phyloP scores from a whole-genome alignment of 1,284 basidiomycete genomes.

The Ustilago vetiveriae region DNA sequence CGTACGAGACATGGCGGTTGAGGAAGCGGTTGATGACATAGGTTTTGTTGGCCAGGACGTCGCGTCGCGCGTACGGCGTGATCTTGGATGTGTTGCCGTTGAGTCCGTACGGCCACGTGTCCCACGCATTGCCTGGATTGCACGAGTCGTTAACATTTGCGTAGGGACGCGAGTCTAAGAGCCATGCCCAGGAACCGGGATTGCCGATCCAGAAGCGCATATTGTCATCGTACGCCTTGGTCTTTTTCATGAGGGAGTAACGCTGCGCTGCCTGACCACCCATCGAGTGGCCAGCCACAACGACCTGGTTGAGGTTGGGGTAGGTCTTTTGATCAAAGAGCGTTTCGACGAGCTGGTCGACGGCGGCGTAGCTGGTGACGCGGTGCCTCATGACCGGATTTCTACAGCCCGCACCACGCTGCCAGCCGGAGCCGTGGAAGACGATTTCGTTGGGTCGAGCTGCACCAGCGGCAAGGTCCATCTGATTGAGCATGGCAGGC shows the following conservation, averaged over 20 bases:
- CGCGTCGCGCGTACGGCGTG: constrained; percentile 21
- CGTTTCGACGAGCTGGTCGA: constrained; percentile 46
- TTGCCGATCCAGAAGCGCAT: constrained; percentile 59
- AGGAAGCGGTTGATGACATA: constrained; percentile 53
- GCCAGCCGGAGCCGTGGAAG: constrained; percentile 52
- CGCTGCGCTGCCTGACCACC: constrained; percentile 59
- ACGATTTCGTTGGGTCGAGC: constrained; percentile 29
- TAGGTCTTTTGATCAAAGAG: constrained; percentile 52
- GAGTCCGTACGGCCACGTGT: constrained; percentile 64
- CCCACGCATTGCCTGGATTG: constrained; percentile 19
- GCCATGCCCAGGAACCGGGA: constrained; percentile 60
- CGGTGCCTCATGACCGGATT: constrained; percentile 44
- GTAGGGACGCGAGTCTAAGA: constrained; percentile 51
- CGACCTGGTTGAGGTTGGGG: constrained; percentile 59
- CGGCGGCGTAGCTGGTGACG: constrained; percentile 50
- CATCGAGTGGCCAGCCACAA: constrained; percentile 60
- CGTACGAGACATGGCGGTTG: constrained; percentile 46
- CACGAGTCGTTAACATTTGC: constrained; percentile 36
- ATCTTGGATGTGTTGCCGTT: constrained; percentile 52
- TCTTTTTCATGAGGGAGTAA: constrained; percentile 53
- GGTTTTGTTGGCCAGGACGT: constrained; percentile 37
- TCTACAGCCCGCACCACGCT: constrained; percentile 41
- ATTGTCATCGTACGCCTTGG: constrained; percentile 44
- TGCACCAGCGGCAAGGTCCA: constrained; percentile 47
- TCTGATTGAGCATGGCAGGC: constrained; percentile 35